These are phyloP conservation scores for Dioscorea zingiberensis DNA, from an alignment of 106 monocot species.

Conservation along the genomic window DNA sequence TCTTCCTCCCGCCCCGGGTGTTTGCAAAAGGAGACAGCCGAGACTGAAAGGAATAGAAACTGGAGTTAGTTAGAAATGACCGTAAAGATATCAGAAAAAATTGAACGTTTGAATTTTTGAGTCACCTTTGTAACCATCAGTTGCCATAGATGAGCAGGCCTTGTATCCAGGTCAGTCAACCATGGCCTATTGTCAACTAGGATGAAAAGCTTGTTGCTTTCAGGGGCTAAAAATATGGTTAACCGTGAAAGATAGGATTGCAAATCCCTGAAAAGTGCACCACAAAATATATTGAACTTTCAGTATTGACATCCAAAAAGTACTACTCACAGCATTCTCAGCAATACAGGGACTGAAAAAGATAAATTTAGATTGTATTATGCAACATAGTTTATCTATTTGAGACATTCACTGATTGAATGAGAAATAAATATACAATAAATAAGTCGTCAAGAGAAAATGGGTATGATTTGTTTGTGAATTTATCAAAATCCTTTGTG, in stretches of 20 bases:
- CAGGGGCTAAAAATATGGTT: conserved; percentile 66
- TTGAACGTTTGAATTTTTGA: neutral
- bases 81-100: neutral
- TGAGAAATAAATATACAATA: too few relatives aligned
- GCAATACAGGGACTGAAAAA: too few relatives aligned
- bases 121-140: conserved; percentile 95
- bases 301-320: too few relatives aligned
- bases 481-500: too few relatives aligned
- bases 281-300: neutral
- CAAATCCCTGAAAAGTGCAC: conserved; percentile 63
- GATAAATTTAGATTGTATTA: too few relatives aligned
- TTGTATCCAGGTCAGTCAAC: conserved; percentile 55
- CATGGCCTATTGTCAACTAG: conserved; percentile 94
- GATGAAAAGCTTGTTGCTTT: conserved; percentile 79
- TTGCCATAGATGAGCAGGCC: conserved; percentile 85
- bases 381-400: too few relatives aligned
- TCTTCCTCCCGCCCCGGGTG: conserved; percentile 41
- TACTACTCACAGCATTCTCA: too few relatives aligned
- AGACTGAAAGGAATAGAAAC: conserved; percentile 50
- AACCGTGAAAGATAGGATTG: conserved; percentile 87
- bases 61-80: neutral
- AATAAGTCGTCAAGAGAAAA: too few relatives aligned
- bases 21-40: conserved; percentile 96
- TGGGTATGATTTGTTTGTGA: too few relatives aligned
- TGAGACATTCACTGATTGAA: too few relatives aligned